These are phyloP conservation scores for Danielia reshetovae DNA, from an alignment of 805 yeast genomes.

Conservation along the genomic window DNA sequence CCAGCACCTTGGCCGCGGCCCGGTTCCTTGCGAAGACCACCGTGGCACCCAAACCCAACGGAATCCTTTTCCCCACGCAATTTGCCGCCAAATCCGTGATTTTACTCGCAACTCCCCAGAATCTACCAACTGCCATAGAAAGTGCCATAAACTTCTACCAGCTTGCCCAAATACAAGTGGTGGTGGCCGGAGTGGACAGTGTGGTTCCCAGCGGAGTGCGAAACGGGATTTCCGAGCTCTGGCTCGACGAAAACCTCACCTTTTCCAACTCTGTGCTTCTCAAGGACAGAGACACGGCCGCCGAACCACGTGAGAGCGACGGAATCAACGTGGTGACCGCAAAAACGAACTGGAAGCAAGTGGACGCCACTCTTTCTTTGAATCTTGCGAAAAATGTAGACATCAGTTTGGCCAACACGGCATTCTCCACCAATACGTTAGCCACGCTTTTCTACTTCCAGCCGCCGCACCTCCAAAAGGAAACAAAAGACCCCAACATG, in stretches of 20 bases:
- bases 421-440: conserved; percentile 31
- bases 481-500: conserved; percentile 11
- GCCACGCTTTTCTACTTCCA: conserved; percentile 36
- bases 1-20: conserved; percentile 5
- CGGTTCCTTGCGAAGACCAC: conserved; percentile 14
- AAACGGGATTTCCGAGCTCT: conserved; percentile 36
- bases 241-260: conserved; percentile 27
- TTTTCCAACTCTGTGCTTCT: conserved; percentile 18
- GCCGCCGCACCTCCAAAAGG: conserved; percentile 3
- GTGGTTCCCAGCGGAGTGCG: conserved; percentile 29
- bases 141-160: conserved; percentile 25
- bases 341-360: conserved; percentile 35
- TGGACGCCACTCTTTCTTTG: conserved; percentile 23
- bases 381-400: conserved; percentile 16
- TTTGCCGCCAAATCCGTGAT: conserved; percentile 28
- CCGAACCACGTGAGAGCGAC: conserved; percentile 27
- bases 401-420: conserved; percentile 36
- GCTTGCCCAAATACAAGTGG: conserved; percentile 26
- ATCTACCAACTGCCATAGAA: conserved; percentile 27
- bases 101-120: conserved; percentile 34
- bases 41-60: conserved; percentile 7
- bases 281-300: conserved; percentile 20
- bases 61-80: conserved; percentile 4
- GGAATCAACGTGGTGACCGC: conserved; percentile 34
- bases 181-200: conserved; percentile 40